phyloP scores from a whole-genome alignment of 2,329 filamentous ascomycete species.

The Hypoxylon sp. region DNA sequence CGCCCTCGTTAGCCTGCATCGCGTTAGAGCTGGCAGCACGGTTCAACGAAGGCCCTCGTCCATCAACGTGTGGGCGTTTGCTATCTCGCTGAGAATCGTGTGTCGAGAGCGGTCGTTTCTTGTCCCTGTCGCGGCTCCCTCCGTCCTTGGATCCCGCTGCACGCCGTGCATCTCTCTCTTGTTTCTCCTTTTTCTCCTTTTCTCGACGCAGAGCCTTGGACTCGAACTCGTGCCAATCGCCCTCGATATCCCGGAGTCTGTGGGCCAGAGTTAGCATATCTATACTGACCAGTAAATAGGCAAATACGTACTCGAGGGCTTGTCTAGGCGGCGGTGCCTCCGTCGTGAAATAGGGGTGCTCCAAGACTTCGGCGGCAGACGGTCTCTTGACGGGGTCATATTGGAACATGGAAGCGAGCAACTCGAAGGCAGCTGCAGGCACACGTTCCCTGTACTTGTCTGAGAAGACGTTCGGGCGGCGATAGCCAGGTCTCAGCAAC shows the following conservation, averaged over 20 bases:
- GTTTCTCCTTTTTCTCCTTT: slow-evolving; percentile 81
- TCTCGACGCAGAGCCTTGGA: slow-evolving; percentile 93
- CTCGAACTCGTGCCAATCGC: slow-evolving; percentile 99
- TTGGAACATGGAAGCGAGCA: slow-evolving; percentile 83
- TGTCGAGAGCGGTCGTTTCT: slow-evolving; percentile 38
- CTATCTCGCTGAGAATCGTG: slow-evolving; percentile 39
- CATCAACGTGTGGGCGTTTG: slow-evolving; percentile 43
- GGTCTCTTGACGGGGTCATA: slow-evolving; percentile 89
- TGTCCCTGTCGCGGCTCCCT: slow-evolving; percentile 44
- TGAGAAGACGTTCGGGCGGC: slow-evolving; percentile 77
- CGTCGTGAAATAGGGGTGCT: slow-evolving; percentile 85
- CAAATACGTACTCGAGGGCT: slow-evolving; percentile 76
- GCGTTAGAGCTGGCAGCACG: slow-evolving; percentile 21
- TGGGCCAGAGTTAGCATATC: slow-evolving; percentile 24
- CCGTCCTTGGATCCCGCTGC: slow-evolving; percentile 52
- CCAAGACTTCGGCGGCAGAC: slow-evolving; percentile 81
- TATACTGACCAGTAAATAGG: slow-evolving; percentile 41
- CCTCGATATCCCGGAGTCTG: slow-evolving; percentile 80
- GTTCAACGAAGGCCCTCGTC: slow-evolving; percentile 22
- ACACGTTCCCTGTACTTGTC: slow-evolving; percentile 82
- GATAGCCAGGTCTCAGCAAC: slow-evolving; percentile 79
- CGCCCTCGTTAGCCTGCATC: slow-evolving; percentile 12
- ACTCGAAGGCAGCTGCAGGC: slow-evolving; percentile 80
- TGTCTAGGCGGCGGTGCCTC: slow-evolving; percentile 82
- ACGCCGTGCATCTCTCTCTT: slow-evolving; percentile 61